A percentile compares a stretch with the other conserved stretches of the same genome.
Conservation (phyloP, 2,329 filamentous ascomycete genomes). For the Pezicula radicicola region DNA sequence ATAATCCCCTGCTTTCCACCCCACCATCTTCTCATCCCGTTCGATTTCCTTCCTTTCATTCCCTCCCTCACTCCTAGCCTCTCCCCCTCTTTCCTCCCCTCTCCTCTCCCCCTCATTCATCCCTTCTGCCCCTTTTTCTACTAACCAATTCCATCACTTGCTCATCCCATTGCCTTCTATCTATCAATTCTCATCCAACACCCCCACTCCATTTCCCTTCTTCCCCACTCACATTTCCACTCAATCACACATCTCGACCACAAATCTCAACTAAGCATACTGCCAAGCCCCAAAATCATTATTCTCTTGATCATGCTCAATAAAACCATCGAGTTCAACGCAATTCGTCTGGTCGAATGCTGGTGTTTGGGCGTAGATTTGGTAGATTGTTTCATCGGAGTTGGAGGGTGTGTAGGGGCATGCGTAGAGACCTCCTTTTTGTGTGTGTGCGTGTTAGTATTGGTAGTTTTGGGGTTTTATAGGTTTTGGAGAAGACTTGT, state of each 20-base stretch:
- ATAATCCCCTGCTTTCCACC: too few relatives aligned
- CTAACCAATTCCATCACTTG: too few relatives aligned
- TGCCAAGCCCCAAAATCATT: conserved; percentile 34
- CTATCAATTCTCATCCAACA: too few relatives aligned
- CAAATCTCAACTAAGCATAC: conserved; percentile 29
- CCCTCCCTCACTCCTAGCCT: too few relatives aligned
- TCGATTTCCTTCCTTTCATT: too few relatives aligned
- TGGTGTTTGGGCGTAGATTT: conserved; percentile 24
- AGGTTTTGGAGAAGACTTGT: neutral
- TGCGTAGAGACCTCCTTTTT: neutral
- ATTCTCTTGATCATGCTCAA: conserved; percentile 20
- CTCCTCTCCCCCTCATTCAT: too few relatives aligned
- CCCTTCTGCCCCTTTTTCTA: too few relatives aligned
- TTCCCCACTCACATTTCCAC: too few relatives aligned
- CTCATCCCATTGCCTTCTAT: too few relatives aligned
- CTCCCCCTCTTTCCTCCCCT: too few relatives aligned
- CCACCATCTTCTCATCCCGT: too few relatives aligned
- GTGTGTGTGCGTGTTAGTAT: neutral
- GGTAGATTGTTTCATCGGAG: conserved; percentile 18
- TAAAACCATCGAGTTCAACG: conserved; percentile 29
- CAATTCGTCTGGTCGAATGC: conserved; percentile 29
- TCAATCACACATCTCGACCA: neutral
- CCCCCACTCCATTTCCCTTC: too few relatives aligned
- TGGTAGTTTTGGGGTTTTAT: neutral
- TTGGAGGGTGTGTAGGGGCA: conserved; percentile 7